Evolutionary conservation across 2,329 filamentous ascomycete species (phyloP).

Genomic region (Acephala macrosclerotiorum): DNA sequence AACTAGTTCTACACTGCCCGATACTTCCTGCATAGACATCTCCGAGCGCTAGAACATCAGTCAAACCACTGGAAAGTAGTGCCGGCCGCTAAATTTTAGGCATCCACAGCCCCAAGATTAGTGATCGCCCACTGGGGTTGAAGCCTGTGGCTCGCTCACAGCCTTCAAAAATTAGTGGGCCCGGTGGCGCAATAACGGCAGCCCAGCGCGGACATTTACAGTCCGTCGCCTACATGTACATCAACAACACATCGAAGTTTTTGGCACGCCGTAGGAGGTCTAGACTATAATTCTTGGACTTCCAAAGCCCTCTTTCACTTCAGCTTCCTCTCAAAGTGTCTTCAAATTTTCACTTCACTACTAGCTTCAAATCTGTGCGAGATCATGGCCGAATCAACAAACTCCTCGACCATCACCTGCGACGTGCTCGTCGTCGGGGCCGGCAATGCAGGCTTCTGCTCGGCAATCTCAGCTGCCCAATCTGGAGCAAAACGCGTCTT

Average conservation of each 20-base stretch:
- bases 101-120: not conserved
- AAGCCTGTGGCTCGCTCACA: not conserved
- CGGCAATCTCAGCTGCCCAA: conserved; percentile 32
- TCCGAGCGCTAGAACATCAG: no score
- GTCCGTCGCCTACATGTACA: not conserved
- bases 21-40: not conserved
- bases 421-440: conserved; percentile 64
- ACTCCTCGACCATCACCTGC: conserved; percentile 27
- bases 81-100: not conserved
- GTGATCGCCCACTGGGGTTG: not conserved
- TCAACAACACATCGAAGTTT: not conserved
- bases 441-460: conserved; percentile 67
- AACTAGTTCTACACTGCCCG: no score
- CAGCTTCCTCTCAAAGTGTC: not conserved
- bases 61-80: not conserved
- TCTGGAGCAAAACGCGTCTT: conserved; percentile 24
- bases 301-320: not conserved
- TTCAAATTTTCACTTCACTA: not conserved
- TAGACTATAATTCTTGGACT: not conserved
- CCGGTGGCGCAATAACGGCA: not conserved
- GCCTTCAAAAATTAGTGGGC: not conserved
- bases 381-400: not conserved
- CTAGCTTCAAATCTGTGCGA: not conserved
- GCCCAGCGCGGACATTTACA: not conserved
- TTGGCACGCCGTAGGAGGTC: not conserved